Base-by-base conservation (phyloP, 2,329 filamentous ascomycete species). In the Rhinocladiella similis region DNA sequence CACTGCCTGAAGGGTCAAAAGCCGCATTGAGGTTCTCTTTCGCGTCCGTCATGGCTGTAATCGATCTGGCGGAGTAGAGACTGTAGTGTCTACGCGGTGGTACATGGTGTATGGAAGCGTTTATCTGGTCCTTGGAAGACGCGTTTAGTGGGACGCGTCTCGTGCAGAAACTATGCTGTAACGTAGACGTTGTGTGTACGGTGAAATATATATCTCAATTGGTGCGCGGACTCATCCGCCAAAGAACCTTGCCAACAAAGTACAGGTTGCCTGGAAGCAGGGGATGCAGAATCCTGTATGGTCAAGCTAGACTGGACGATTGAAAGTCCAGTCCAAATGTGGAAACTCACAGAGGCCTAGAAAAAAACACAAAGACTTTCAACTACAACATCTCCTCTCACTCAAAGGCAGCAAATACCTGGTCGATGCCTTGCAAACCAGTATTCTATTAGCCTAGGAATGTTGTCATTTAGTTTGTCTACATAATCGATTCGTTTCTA, bases 1-100 rank as follows among this genome's bases (percentile, higher is more conserved):
- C 75, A 59, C 76, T 73, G 3, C 76, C 81, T 67, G 72, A 79
- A 67, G 66, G 76, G 57, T 73, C 79, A 73, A 84, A 93, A 76
- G 77, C 77, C 69, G 81, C 77, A 57, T 82, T 81, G 65, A 86
- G 76, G 65, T 84, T 80, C 38, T 72, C 72, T 48, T 74, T 73
- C n/a, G 68, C 63, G 58, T 80, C 77, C 41, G 78, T 76, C 81
- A 63, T 63, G 19, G 39, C 53, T n/a, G 4, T 45, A 18, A 33
- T 22, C 13, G 29, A 14, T 13, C 16, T n/a, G 36, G 5, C 5
- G 5, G 18, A 22, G 25, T 43, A 6, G 25, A 12, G 7, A 13
- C 16, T 46, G 25, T 13, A 45, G 18, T 14, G 18, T 19, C 22
- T 20, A 14, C 42, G 29, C n/a, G 25, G 16, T 22, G 12, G 10